These are phyloP conservation scores for Pichia insulana DNA, from an alignment of 805 yeast genomes.

Conservation along the genomic window DNA sequence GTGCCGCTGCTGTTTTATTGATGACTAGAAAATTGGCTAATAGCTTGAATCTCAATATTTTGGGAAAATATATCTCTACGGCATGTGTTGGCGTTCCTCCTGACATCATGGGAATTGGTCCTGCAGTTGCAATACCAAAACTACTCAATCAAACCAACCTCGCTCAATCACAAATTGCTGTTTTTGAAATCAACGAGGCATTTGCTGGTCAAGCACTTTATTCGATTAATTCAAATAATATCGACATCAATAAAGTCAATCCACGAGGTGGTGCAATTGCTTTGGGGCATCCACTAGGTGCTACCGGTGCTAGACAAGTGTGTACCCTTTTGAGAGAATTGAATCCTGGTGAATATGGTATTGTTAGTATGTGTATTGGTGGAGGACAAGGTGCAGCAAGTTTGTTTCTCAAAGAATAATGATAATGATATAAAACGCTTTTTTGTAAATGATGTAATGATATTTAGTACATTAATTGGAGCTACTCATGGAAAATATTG, in stretches of 20 bases:
- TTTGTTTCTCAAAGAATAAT: constrained; percentile 67
- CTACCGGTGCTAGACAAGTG: constrained; percentile 80
- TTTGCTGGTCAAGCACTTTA: constrained; percentile 91
- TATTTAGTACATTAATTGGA: too few relatives aligned
- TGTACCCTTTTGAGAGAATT: constrained; percentile 82
- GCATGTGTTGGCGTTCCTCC: constrained; percentile 92
- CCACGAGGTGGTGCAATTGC: constrained; percentile 97
- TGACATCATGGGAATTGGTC: constrained; percentile 96
- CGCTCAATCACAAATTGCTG: constrained; percentile 53
- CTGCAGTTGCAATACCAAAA: constrained; percentile 89
- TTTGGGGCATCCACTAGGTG: constrained; percentile 87
- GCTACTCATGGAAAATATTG: too few relatives aligned
- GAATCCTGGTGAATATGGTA: constrained; percentile 72
- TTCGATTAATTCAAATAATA: constrained; percentile 55
- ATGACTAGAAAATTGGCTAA: constrained; percentile 83
- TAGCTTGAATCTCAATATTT: constrained; percentile 55
- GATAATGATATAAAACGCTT: background rate
- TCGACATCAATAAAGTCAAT: constrained; percentile 67
- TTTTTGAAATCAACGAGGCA: constrained; percentile 91
- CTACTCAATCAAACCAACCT: constrained; percentile 42
- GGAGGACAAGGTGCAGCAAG: constrained; percentile 99
- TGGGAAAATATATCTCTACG: constrained; percentile 75
- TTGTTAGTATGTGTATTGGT: constrained; percentile 95
- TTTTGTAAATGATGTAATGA: background rate
- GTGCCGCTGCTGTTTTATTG: constrained; percentile 84